Conservation (phyloP, 1,284 basidiomycete genomes). For the Bjerkandera adusta region DNA sequence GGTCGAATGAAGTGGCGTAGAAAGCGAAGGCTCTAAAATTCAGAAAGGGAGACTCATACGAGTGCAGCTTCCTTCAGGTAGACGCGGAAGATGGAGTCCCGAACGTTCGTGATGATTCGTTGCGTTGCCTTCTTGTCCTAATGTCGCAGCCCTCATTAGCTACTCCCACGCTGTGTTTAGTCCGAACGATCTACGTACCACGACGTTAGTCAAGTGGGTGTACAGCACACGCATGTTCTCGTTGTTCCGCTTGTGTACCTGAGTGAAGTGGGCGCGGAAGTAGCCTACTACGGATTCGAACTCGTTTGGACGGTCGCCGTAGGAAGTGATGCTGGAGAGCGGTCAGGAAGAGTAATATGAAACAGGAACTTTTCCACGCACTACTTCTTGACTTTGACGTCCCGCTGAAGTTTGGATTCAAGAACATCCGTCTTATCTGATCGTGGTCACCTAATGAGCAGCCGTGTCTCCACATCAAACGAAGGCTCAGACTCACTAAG, state of each 20-base stretch:
- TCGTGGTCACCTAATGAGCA: constrained; percentile 9
- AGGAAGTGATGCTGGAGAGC: constrained; percentile 69
- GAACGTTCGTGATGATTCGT: constrained; percentile 72
- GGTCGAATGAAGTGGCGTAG: neutral
- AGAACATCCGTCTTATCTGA: constrained; percentile 78
- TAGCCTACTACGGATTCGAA: constrained; percentile 78
- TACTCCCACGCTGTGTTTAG: neutral
- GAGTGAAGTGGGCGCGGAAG: constrained; percentile 80
- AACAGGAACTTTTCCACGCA: constrained; percentile 32
- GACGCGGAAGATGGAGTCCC: constrained; percentile 35
- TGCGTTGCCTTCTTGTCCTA: constrained; percentile 81
- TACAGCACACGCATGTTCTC: constrained; percentile 76
- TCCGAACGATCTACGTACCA: constrained; percentile 43
- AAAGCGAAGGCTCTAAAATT: neutral
- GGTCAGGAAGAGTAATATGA: neutral
- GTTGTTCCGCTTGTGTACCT: constrained; percentile 76
- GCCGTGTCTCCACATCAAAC: neutral
- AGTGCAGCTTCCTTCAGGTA: constrained; percentile 34
- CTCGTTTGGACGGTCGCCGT: constrained; percentile 74
- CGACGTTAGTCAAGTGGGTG: constrained; percentile 77
- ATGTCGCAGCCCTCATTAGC: neutral
- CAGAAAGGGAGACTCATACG: constrained; percentile 20
- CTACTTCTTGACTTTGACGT: constrained; percentile 76
- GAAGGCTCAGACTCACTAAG: constrained; percentile 50
- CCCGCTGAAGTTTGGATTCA: constrained; percentile 62